A percentile compares a stretch with the other conserved stretches of the same genome.
Evolutionary conservation across 352 stramenopile genomes (phyloP).

Genomic region (Phytophthora boehmeriae): DNA sequence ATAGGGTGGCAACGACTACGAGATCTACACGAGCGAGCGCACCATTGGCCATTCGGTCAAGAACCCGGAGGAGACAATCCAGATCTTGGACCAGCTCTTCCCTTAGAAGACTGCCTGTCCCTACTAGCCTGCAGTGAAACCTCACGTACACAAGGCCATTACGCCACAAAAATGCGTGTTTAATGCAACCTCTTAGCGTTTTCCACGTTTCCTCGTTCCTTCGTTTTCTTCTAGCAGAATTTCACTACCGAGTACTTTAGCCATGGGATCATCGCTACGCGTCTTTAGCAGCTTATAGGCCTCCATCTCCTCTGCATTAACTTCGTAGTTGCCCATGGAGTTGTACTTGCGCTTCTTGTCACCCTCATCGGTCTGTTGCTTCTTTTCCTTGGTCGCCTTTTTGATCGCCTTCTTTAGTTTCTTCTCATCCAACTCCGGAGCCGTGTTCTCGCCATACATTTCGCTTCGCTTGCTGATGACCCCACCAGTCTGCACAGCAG

Average conservation of each 20-base stretch:
- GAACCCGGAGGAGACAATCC: constrained; percentile 96
- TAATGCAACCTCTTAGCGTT: constrained; percentile 30
- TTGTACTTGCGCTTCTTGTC: constrained; percentile 96
- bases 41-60: constrained; percentile 98
- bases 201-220: constrained; percentile 29
- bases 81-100: constrained; percentile 97
- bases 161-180: constrained; percentile 29
- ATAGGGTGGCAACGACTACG: constrained; percentile 98
- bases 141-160: constrained; percentile 27
- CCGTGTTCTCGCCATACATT: constrained; percentile 92
- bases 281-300: constrained; percentile 93
- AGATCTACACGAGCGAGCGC: constrained; percentile 97
- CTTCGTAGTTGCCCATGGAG: constrained; percentile 89
- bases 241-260: constrained; percentile 82
- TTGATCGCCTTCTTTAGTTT: constrained; percentile 89
- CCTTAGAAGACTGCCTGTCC: constrained; percentile 46
- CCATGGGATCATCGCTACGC: constrained; percentile 93
- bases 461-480: constrained; percentile 71
- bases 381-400: constrained; percentile 73
- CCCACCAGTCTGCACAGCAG: constrained; percentile 17
- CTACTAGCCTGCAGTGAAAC: constrained; percentile 16
- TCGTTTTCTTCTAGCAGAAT: constrained; percentile 48
- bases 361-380: constrained; percentile 49
- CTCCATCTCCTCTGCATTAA: constrained; percentile 97
- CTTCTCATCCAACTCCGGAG: constrained; percentile 72